phyloP scores from a whole-genome alignment of 768 basidiomycete genomes.

The Tephrocybe sp. region DNA sequence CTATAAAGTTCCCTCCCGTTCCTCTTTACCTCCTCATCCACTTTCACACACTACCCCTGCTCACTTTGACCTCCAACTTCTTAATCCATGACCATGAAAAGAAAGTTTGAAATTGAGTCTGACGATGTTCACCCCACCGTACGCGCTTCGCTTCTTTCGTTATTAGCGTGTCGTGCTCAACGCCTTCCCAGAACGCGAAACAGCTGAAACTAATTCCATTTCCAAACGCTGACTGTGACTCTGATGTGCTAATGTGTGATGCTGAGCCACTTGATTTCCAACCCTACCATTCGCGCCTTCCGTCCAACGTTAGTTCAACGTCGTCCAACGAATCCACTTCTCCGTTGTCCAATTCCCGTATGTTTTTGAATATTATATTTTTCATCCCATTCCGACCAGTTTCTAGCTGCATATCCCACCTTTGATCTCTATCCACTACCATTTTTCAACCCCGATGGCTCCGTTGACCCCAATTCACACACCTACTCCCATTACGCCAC shows the following conservation, averaged over 20 bases:
- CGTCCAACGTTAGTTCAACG: conserved; percentile 63
- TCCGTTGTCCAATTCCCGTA: conserved; percentile 45
- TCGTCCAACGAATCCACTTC: conserved; percentile 49
- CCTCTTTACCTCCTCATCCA: conserved; percentile 12
- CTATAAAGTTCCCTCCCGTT: conserved; percentile 26
- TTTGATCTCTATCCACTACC: conserved; percentile 63
- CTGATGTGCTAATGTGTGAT: conserved; percentile 73
- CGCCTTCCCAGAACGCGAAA: conserved; percentile 47
- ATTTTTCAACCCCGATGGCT: conserved; percentile 43
- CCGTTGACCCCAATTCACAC: conserved; percentile 46
- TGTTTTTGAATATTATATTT: conserved; percentile 26
- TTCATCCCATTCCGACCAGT: conserved; percentile 4
- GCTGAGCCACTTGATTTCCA: conserved; percentile 53
- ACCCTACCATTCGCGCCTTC: conserved; percentile 59
- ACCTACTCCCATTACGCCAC: conserved; percentile 39
- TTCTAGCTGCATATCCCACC: conserved; percentile 51
- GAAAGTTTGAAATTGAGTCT: conserved; percentile 65
- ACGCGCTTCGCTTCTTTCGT: conserved; percentile 19
- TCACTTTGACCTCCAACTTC: conserved; percentile 10
- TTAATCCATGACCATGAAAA: conserved; percentile 63
- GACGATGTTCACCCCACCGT: conserved; percentile 53
- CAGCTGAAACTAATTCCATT: conserved; percentile 76
- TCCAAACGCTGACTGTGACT: conserved; percentile 59
- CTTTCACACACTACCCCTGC: conserved; percentile 14
- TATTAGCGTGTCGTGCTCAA: conserved; percentile 19